Percentiles rank a stretch among this genome's conserved stretches.
These are phyloP conservation scores for Helianthus tuberosus DNA, from an alignment of 129 eudicot genomes.

Conservation along the genomic window DNA sequence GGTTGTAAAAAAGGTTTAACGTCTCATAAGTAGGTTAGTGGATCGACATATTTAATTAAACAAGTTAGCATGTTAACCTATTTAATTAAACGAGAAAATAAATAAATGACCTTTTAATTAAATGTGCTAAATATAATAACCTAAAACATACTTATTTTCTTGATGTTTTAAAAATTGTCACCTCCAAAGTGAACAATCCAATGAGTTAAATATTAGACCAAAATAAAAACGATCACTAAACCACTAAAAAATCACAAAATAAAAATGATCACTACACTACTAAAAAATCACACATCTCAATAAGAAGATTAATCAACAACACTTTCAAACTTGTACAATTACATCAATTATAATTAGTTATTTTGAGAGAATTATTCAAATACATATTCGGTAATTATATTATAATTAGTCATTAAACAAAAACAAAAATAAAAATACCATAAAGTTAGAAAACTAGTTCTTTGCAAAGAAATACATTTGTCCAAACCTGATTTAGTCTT, in stretches of 20 bases:
- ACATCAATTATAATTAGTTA: not conserved
- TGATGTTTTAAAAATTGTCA: too few species aligned
- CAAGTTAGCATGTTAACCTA: too few species aligned
- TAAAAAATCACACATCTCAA: not conserved
- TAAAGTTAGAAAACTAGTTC: not conserved
- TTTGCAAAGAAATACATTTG: not conserved
- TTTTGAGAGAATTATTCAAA: not conserved
- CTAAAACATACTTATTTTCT: too few species aligned
- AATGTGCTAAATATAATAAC: too few species aligned
- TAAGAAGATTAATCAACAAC: not conserved
- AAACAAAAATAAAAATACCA: not conserved
- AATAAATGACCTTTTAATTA: too few species aligned
- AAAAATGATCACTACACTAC: not conserved
- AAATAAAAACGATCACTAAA: not conserved
- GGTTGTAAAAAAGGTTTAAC: too few species aligned
- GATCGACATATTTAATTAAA: too few species aligned
- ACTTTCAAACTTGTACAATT: not conserved
- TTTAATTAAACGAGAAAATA: too few species aligned
- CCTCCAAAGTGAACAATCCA: too few species aligned
- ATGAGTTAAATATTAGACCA: too few species aligned
- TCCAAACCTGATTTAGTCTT: constrained; percentile 3
- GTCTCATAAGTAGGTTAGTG: too few species aligned
- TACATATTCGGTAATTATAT: not conserved
- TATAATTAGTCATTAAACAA: not conserved
- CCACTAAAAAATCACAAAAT: not conserved